Conservation (phyloP, 2,329 filamentous ascomycete species). For the Thielaviopsis euricoi region DNA sequence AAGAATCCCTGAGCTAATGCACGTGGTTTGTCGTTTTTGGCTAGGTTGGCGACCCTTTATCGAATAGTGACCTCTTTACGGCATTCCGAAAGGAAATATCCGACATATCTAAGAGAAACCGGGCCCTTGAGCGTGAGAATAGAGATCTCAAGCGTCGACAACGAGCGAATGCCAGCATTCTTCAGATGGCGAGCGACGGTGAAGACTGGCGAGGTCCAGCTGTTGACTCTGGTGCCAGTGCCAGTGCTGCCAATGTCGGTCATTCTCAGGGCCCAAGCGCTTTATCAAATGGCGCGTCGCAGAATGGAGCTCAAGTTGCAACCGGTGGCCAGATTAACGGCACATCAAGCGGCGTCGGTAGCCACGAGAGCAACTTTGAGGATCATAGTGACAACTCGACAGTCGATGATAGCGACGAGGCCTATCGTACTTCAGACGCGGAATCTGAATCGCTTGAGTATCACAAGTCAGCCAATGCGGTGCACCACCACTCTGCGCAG, state of each 20-base stretch:
- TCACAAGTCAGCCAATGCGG: not conserved
- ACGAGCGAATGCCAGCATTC: constrained; percentile 83
- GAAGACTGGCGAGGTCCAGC: constrained; percentile 49
- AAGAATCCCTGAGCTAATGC: constrained; percentile 2
- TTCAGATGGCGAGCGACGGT: constrained; percentile 93
- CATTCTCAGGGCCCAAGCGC: not conserved
- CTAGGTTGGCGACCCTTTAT: constrained; percentile 93
- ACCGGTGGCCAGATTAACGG: not conserved
- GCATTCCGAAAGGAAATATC: constrained; percentile 99
- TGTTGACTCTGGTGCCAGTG: constrained; percentile 34
- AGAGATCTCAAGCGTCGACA: constrained; percentile 81
- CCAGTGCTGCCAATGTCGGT: not conserved
- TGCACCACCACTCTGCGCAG: not conserved
- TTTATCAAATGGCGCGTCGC: not conserved
- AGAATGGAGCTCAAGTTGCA: constrained; percentile 1
- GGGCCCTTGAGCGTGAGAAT: constrained; percentile 92
- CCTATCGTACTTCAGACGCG: constrained; percentile 2
- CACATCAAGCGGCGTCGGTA: not conserved
- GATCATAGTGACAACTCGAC: constrained; percentile 2
- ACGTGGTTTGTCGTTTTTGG: not conserved
- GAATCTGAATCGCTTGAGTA: constrained; percentile 6
- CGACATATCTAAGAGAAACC: constrained; percentile 98
- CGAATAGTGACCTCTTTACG: constrained; percentile 91
- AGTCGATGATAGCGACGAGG: constrained; percentile 5
- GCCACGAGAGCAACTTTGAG: not conserved